Conservation (phyloP, 2,329 filamentous ascomycete genomes). For the Hypoxylon sp. region DNA sequence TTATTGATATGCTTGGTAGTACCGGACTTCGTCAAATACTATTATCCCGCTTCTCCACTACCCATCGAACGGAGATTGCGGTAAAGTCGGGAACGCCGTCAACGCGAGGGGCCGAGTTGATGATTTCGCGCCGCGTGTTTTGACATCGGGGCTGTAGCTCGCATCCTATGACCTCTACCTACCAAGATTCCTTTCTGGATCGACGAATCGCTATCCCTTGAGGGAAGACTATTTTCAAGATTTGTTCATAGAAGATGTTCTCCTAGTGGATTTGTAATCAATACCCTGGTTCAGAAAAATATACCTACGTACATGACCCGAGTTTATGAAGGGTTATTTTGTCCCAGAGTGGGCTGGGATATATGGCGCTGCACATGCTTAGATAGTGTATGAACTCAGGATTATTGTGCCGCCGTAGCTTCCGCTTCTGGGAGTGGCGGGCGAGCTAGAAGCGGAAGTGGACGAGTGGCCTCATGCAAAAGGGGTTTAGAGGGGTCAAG, state of each 20-base stretch:
- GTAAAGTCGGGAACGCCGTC: slow-evolving; percentile 3
- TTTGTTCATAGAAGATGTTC: background rate
- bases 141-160: background rate
- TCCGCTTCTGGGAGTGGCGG: too few relatives aligned
- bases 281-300: too few relatives aligned
- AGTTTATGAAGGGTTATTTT: too few relatives aligned
- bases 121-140: background rate
- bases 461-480: too few relatives aligned
- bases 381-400: too few relatives aligned
- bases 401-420: too few relatives aligned
- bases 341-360: too few relatives aligned
- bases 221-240: background rate
- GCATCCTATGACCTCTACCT: background rate
- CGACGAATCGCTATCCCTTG: background rate
- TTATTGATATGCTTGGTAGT: background rate
- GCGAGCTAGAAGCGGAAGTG: too few relatives aligned
- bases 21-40: background rate
- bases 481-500: too few relatives aligned
- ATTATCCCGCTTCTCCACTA: background rate
- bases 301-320: too few relatives aligned
- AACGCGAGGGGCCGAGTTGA: slow-evolving; percentile 11
- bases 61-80: background rate
- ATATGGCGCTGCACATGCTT: too few relatives aligned
- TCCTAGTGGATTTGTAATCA: too few relatives aligned
- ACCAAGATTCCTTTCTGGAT: background rate